Evolutionary conservation across 208 protist genomes (phyloP).

Genomic region (Acanthamoeba sp.): DNA sequence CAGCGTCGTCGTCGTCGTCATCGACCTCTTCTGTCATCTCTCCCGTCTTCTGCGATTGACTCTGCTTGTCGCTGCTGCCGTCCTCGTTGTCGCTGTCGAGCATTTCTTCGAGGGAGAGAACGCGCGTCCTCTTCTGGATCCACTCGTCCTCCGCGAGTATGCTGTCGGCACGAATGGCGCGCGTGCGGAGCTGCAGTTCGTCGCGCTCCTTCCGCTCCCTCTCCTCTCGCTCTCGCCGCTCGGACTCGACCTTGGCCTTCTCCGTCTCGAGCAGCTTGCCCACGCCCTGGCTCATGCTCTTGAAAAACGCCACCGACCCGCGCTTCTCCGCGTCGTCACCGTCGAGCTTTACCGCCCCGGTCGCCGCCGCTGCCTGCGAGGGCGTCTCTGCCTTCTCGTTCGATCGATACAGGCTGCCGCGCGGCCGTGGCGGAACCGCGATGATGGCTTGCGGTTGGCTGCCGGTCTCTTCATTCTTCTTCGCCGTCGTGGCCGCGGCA

Average conservation of each 20-base stretch:
- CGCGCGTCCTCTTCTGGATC: slow-evolving; percentile 15
- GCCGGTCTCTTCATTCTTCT: not conserved
- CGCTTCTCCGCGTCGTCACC: slow-evolving; percentile 36
- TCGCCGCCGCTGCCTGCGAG: not conserved
- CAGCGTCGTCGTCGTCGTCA: not conserved
- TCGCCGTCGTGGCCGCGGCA: not conserved
- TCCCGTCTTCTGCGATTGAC: not conserved
- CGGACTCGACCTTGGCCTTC: slow-evolving; percentile 54
- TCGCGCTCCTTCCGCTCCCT: not conserved
- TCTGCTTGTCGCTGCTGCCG: not conserved
- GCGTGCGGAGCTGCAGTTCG: slow-evolving; percentile 1
- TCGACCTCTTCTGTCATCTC: not conserved
- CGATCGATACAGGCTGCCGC: not conserved
- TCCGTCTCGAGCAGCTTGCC: slow-evolving; percentile 38
- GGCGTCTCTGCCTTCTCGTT: not conserved
- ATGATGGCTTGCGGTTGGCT: not conserved
- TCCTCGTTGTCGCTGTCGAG: slow-evolving; percentile 49
- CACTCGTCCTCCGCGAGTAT: slow-evolving; percentile 53
- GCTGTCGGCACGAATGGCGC: slow-evolving; percentile 43
- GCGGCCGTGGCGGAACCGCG: not conserved
- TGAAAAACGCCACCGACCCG: slow-evolving; percentile 56
- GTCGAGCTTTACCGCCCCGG: no score
- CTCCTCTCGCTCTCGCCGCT: slow-evolving; percentile 10
- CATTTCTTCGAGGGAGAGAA: slow-evolving; percentile 43
- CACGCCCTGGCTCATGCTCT: slow-evolving; percentile 63